Percentiles rank a stretch among this genome's conserved stretches.
These are phyloP conservation scores for Lagerstroemia fauriei DNA, from an alignment of 441 rosid genomes.

Conservation along the genomic window DNA sequence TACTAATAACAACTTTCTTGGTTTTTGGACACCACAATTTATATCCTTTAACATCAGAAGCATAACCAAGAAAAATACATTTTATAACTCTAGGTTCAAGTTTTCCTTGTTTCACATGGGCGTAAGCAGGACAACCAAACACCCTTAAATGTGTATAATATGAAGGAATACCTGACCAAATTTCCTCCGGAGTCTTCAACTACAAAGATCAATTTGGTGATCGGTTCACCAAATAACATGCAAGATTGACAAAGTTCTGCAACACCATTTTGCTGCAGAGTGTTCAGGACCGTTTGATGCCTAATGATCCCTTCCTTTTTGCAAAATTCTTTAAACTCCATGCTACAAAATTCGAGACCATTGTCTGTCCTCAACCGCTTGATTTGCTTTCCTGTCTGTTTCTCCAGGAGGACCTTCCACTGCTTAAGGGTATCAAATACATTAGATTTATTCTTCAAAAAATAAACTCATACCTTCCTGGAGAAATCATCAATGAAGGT, in stretches of 20 bases:
- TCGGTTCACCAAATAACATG: background rate
- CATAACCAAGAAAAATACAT: no score
- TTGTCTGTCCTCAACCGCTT: background rate
- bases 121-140: no score
- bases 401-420: background rate
- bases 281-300: background rate
- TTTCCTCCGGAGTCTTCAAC: background rate
- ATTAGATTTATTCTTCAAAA: conserved; percentile 8
- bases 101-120: background rate
- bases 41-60: no score
- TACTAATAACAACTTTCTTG: no score
- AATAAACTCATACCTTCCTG: conserved; percentile 9
- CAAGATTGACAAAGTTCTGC: background rate
- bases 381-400: background rate
- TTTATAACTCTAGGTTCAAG: no score
- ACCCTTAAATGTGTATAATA: background rate
- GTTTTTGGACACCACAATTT: no score
- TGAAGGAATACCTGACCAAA: background rate
- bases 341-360: background rate
- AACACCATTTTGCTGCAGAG: background rate
- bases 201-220: background rate
- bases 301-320: background rate
- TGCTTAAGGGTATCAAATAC: conserved; percentile 1
- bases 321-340: background rate
- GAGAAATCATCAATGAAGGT: conserved; percentile 2